Evolutionary conservation across 768 basidiomycete species (phyloP).

Genomic region (Auricularia auricula-judae): DNA sequence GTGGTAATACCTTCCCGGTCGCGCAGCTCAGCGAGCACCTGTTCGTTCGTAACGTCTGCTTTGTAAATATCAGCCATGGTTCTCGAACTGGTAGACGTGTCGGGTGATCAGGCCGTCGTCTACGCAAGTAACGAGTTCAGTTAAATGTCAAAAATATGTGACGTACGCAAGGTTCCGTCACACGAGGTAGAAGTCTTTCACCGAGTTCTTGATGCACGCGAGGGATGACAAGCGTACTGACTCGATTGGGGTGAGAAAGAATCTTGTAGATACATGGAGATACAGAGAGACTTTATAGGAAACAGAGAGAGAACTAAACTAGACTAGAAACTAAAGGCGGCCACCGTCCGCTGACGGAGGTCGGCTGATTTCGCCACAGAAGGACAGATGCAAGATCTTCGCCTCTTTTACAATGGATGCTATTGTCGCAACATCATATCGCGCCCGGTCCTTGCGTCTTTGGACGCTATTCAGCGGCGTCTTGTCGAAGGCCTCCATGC

Average conservation of each 20-base stretch:
- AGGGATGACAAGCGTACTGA: neutral
- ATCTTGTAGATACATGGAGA: too few relatives aligned
- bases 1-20: neutral
- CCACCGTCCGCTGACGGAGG: too few relatives aligned
- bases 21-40: neutral
- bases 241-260: neutral
- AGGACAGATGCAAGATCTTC: conserved; percentile 10
- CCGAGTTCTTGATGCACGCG: neutral
- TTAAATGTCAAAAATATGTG: neutral
- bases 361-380: too few relatives aligned
- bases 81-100: neutral
- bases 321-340: too few relatives aligned
- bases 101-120: neutral
- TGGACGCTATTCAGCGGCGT: conserved; percentile 17
- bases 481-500: conserved; percentile 12
- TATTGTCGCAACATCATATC: conserved; percentile 11
- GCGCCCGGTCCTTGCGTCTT: conserved; percentile 13
- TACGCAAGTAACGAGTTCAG: neutral
- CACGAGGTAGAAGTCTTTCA: neutral
- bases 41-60: neutral
- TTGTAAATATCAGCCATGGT: neutral
- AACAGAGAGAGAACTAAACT: too few relatives aligned
- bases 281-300: too few relatives aligned
- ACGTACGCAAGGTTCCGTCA: neutral
- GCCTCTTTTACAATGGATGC: conserved; percentile 8